Evolutionary conservation across 345 rosid genomes (phyloP).

Genomic region (Diplotaxis tenuifolia): DNA sequence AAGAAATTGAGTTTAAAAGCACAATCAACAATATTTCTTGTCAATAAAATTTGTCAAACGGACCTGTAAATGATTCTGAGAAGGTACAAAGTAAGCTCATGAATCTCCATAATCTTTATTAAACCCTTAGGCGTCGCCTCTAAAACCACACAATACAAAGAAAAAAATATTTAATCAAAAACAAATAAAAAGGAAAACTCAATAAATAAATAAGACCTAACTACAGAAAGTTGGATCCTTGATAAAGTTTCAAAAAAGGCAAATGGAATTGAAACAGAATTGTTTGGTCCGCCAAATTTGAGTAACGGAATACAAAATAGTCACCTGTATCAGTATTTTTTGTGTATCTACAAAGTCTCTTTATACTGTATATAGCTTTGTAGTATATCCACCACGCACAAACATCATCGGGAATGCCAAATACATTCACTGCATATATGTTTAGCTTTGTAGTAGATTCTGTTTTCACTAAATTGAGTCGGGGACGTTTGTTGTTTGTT

Average conservation of each 20-base stretch:
- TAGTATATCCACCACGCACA: no score
- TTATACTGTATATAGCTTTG: no score
- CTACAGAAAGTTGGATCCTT: background rate
- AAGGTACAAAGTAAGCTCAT: conserved; percentile 53
- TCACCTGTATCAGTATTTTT: no score
- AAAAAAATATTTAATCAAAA: background rate
- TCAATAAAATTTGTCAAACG: background rate
- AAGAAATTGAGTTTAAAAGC: background rate
- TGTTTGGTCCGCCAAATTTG: background rate
- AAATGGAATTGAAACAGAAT: background rate
- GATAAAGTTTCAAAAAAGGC: background rate
- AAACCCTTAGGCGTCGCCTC: conserved; percentile 37
- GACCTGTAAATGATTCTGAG: conserved; percentile 4
- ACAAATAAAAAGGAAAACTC: no score
- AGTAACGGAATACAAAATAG: no score
- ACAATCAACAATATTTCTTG: no score
- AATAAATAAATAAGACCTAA: background rate
- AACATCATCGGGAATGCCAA: no score
- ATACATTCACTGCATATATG: no score
- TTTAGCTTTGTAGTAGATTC: no score
- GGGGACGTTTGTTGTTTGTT: no score
- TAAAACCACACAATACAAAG: background rate
- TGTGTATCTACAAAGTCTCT: no score
- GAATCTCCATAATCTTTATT: conserved; percentile 74
- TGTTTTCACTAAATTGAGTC: no score